Conservation (phyloP, 2,329 filamentous ascomycete genomes). For the Xylariaceae sp. region DNA sequence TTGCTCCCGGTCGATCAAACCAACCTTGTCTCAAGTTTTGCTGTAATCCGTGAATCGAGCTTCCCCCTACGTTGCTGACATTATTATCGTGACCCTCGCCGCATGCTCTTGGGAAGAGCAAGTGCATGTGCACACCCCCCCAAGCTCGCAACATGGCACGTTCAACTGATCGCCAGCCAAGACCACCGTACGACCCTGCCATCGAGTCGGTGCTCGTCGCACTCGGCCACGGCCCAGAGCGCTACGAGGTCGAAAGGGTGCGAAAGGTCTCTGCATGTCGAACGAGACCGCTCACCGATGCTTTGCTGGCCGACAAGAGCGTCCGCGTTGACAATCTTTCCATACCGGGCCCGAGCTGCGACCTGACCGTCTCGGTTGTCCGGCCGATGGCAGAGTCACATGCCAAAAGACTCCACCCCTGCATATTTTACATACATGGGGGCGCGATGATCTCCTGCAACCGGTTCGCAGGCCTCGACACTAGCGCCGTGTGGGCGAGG, state of each 20-base stretch:
- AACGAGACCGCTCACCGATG: slow-evolving; percentile 37
- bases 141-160: slow-evolving; percentile 33
- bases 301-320: slow-evolving; percentile 39
- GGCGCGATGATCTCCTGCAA: slow-evolving; percentile 42
- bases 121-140: slow-evolving; percentile 10
- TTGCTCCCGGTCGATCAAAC: slow-evolving; percentile 11
- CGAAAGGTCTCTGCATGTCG: slow-evolving; percentile 37
- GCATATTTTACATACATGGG: slow-evolving; percentile 44
- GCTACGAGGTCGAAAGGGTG: slow-evolving; percentile 40
- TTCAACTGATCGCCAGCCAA: slow-evolving; percentile 37
- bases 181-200: slow-evolving; percentile 41
- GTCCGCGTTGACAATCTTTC: slow-evolving; percentile 35
- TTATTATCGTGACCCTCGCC: background rate
- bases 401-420: slow-evolving; percentile 30
- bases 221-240: slow-evolving; percentile 35
- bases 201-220: slow-evolving; percentile 36
- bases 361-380: slow-evolving; percentile 37
- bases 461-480: slow-evolving; percentile 43
- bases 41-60: background rate
- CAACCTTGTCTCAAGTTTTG: background rate
- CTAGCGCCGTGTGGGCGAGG: slow-evolving; percentile 40
- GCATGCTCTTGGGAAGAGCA: slow-evolving; percentile 6
- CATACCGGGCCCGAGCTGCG: slow-evolving; percentile 37
- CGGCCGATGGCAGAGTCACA: slow-evolving; percentile 35
- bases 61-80: background rate